Evolutionary conservation across 2,329 filamentous ascomycete genomes (phyloP), one percentile per base, ranked within the genome.

Genomic region (Orbilia blumenaviensis): DNA sequence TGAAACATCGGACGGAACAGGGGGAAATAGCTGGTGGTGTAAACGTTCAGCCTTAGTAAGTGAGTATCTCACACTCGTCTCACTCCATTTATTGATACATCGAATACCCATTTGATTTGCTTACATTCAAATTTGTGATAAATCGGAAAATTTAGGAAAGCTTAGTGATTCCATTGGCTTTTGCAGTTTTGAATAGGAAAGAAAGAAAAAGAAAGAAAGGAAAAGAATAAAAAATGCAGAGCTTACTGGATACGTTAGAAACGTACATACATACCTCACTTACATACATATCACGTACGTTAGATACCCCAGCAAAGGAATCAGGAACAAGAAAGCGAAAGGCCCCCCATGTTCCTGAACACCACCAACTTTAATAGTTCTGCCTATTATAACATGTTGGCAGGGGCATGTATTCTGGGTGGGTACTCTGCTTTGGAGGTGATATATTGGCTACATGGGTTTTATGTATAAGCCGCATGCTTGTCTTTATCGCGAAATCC

Each of bases 1-100:
- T 71, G 66, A 71, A 71, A 71, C 56, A 56, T 71, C 66, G 36
- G 66, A 71, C 36, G 66, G 66, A 69, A 44, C 56, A 61, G 32
- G 56, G 56, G 38, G 18, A n/a, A n/a, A n/a, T n/a, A n/a, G n/a
- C n/a, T n/a, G n/a, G n/a, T n/a, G n/a, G n/a, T 50, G 29, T 34
- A 56, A n/a, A 38, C 29, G 36, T 38, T 38, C 52, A 18, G 16
- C 18, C 50, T 56, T 44, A n/a, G n/a, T n/a, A n/a, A n/a, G n/a
- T n/a, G n/a, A n/a, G n/a, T n/a, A n/a, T n/a, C n/a, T n/a, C n/a
- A n/a, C n/a, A n/a, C n/a, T n/a, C n/a, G n/a, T n/a, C n/a, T n/a
- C n/a, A n/a, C n/a, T n/a, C n/a, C n/a, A n/a, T n/a, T n/a, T n/a
- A n/a, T n/a, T n/a, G n/a, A n/a, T n/a, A n/a, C n/a, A n/a, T n/a